Base-by-base conservation (phyloP, 768 basidiomycete species). In the Pisolithus marmoratus region DNA sequence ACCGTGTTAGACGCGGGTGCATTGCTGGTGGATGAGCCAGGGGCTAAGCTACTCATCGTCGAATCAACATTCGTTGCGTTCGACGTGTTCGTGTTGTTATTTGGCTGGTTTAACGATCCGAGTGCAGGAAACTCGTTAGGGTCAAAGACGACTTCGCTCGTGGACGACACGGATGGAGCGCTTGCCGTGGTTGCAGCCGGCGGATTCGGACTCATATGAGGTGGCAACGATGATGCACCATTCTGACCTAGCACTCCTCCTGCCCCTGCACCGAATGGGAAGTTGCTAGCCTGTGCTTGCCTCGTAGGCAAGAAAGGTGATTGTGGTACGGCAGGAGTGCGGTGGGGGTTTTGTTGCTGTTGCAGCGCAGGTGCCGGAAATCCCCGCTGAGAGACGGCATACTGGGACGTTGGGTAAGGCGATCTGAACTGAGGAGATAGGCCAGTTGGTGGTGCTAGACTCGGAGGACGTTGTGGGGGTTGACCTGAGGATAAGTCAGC, bases 121-220 rank as follows among this genome's bases (percentile, higher is more conserved):
- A 92, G 79, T 14, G 87, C 89, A n/a, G 90, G 90, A 60, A 91
- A 90, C 68, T 90, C 90, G 62, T 88, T 90, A 29, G 83, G 88
- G 73, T 91, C 90, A 37, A 90, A 80, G 19, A 84, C 85, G 53
- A 87, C 83, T 63, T 90, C 89, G 66, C 79, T 84, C 31, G 80
- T 73, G 24, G 85, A 85, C 47, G 82, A 83, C 54, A 75, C 78
- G 45, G 81, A 82, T 44, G 82, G 79, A 36, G 83, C 78, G 51
- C 70, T 75, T 40, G 76, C 73, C 26, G 65, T 61, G 0, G 65
- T 67, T 0, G 63, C 65, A 54, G 60, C 66, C 61, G 53, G 70
- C 49, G 71, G 74, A 62, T 66, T 74, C 17, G 77, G 76, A 60
- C 72, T 78, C 68, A 85, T 70, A 65, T 85, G 82, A 20, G 80